These are phyloP conservation scores for Chytridiales sp. DNA, from an alignment of 371 early-diverging fungal genomes.

Conservation along the genomic window DNA sequence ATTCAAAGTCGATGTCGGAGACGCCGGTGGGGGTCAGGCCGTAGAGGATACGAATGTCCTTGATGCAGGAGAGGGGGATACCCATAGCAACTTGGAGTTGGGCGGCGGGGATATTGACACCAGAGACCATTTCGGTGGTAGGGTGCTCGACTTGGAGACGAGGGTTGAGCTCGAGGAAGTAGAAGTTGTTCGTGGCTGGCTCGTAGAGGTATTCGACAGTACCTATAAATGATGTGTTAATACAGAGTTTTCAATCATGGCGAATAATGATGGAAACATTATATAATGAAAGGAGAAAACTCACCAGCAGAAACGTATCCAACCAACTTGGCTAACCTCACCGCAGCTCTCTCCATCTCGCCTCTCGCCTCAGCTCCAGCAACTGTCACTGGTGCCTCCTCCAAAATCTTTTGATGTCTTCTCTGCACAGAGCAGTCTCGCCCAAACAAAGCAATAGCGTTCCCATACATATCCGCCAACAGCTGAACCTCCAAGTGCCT, in stretches of 20 bases:
- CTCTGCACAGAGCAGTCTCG: conserved; percentile 99
- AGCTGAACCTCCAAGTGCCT: conserved; percentile 98
- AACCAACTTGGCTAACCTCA: conserved; percentile 87
- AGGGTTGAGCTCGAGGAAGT: conserved; percentile 98
- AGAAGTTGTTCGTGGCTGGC: conserved; percentile 81
- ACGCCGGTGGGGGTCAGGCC: conserved; percentile 79
- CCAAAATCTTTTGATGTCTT: conserved; percentile 81
- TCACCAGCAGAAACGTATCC: conserved; percentile 92
- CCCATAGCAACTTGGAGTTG: conserved; percentile 98
- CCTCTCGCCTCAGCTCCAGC: conserved; percentile 80
- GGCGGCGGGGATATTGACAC: conserved; percentile 96
- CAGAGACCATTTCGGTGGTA: conserved; percentile 97
- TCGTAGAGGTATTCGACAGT: conserved; percentile 98
- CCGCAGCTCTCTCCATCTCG: conserved; percentile 96
- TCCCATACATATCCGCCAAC: conserved; percentile 94
- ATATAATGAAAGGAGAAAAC: conserved; percentile 1
- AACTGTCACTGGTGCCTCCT: conserved; percentile 87
- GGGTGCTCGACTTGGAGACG: conserved; percentile 99
- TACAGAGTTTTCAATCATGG: neutral
- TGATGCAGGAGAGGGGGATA: conserved; percentile 89
- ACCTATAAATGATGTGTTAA: conserved; percentile 22
- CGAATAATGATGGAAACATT: neutral
- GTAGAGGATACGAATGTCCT: conserved; percentile 93
- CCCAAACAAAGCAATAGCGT: conserved; percentile 96
- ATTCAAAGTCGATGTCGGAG: conserved; percentile 93